Percentiles rank a stretch among this genome's conserved stretches.
phyloP scores from a whole-genome alignment of 202 grass and related monocot species.

The Digitaria exilis region DNA sequence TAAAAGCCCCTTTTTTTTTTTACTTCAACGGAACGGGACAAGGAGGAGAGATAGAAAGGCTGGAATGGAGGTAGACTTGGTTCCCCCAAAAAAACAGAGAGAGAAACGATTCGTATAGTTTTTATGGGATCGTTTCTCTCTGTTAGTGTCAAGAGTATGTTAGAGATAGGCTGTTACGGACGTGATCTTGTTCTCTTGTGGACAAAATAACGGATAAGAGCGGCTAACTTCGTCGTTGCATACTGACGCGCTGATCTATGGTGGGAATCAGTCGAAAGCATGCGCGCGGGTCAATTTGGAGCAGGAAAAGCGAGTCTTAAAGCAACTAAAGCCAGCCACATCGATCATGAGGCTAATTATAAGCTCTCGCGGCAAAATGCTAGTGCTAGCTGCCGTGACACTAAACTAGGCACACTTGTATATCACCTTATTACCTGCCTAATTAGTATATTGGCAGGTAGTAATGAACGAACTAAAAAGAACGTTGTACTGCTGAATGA shows the following conservation, averaged over 20 bases:
- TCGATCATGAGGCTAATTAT: constrained; percentile 8
- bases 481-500: neutral
- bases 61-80: no score
- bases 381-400: neutral
- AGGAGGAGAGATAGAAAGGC: no score
- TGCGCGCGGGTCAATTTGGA: neutral
- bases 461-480: neutral
- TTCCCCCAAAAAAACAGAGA: no score
- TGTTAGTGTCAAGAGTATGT: no score
- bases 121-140: no score
- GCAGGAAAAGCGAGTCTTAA: neutral
- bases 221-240: neutral
- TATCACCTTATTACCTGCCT: neutral
- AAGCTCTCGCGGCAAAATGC: neutral
- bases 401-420: neutral
- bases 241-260: neutral
- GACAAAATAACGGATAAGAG: neutral
- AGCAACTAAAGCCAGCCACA: neutral
- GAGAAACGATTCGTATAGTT: no score
- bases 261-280: neutral
- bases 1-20: no score
- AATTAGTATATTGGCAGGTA: neutral
- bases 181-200: neutral
- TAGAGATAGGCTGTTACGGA: neutral
- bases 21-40: no score